A percentile compares a stretch with the other conserved stretches of the same genome.
Conservation (phyloP, 2,329 filamentous ascomycete species). For the Penicillium sp. region DNA sequence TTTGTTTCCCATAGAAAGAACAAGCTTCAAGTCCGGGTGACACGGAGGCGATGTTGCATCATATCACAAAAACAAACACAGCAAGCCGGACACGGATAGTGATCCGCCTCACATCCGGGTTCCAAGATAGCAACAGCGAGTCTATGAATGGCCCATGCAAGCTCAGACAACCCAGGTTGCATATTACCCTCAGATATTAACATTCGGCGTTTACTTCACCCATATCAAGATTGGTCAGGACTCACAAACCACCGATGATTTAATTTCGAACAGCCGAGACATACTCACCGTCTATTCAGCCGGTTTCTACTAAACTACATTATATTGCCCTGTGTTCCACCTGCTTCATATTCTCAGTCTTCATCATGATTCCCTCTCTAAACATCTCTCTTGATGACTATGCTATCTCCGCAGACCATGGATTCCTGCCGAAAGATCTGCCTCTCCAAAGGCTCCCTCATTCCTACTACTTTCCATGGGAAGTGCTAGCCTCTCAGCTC, state of each 20-base stretch:
- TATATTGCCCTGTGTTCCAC: background rate
- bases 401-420: constrained; percentile 55
- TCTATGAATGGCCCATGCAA: constrained; percentile 12
- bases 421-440: constrained; percentile 73
- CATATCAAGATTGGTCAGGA: background rate
- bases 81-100: constrained; percentile 14
- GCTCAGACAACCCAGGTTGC: constrained; percentile 6
- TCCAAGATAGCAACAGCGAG: constrained; percentile 11
- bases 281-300: background rate
- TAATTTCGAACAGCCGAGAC: background rate
- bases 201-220: background rate
- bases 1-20: background rate
- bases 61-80: background rate
- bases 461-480: constrained; percentile 88
- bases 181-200: constrained; percentile 1
- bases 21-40: background rate
- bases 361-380: constrained; percentile 25
- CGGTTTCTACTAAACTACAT: background rate
- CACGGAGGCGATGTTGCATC: background rate
- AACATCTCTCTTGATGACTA: constrained; percentile 58
- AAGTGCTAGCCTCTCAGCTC: constrained; percentile 69
- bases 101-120: constrained; percentile 18
- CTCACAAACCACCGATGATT: background rate
- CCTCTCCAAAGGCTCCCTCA: constrained; percentile 72
- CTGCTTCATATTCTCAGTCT: background rate